Conservation (phyloP, 129 eudicot species). For the Flaveria brownii region DNA sequence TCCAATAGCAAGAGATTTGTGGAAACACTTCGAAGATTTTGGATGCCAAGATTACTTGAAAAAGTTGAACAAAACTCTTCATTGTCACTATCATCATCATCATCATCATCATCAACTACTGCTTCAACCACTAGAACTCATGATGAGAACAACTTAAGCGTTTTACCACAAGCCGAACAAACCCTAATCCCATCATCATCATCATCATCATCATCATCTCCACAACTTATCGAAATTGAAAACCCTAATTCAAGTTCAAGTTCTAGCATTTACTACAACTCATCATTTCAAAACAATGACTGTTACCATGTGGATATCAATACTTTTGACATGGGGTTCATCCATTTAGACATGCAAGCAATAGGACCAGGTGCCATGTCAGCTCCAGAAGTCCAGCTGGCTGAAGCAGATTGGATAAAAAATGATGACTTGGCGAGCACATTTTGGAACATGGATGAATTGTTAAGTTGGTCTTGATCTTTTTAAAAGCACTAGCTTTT, state of each 20-base stretch:
- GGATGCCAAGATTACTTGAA: constrained; percentile 55
- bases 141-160: constrained; percentile 18
- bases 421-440: constrained; percentile 38
- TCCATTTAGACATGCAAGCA: constrained; percentile 27
- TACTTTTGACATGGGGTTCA: constrained; percentile 25
- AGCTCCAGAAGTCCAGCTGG: constrained; percentile 24
- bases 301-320: constrained; percentile 28
- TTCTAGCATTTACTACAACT: constrained; percentile 22
- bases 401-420: constrained; percentile 38
- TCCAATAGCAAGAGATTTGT: constrained; percentile 47
- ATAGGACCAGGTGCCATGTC: constrained; percentile 20
- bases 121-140: constrained; percentile 17
- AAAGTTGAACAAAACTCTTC: constrained; percentile 40
- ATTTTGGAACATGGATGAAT: constrained; percentile 42
- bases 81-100: background rate
- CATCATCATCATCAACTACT: constrained; percentile 11
- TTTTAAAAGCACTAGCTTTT: constrained; percentile 2
- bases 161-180: constrained; percentile 11
- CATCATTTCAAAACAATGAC: constrained; percentile 10
- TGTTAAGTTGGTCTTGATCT: constrained; percentile 30
- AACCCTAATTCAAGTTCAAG: constrained; percentile 31
- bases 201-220: background rate
- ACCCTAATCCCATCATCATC: constrained; percentile 20
- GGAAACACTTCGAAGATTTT: constrained; percentile 44
- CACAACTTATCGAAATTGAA: background rate